Percentiles rank a stretch among this genome's conserved stretches.
phyloP scores from a whole-genome alignment of 768 basidiomycete genomes.

The Hygrophoropsis aurantiaca region DNA sequence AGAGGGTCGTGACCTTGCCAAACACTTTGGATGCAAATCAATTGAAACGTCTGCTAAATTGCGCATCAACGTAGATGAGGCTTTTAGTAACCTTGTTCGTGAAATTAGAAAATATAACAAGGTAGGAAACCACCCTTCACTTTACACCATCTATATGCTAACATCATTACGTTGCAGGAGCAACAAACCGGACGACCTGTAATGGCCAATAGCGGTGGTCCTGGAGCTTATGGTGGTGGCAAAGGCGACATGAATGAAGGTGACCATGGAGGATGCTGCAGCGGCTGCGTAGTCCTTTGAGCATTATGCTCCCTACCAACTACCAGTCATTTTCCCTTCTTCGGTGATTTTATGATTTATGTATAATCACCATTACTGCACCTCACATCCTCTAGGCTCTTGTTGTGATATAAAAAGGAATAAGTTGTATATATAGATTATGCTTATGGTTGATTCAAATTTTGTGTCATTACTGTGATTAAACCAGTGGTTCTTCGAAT shows the following conservation, averaged over 20 bases:
- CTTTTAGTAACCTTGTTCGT: slow-evolving; percentile 89
- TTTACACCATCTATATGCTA: neutral
- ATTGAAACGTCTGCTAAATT: slow-evolving; percentile 97
- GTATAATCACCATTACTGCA: slow-evolving; percentile 4
- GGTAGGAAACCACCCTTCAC: slow-evolving; percentile 43
- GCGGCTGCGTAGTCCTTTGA: slow-evolving; percentile 63
- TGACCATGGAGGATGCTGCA: slow-evolving; percentile 61
- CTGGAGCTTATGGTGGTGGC: slow-evolving; percentile 48
- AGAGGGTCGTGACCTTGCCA: slow-evolving; percentile 98
- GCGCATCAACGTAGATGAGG: slow-evolving; percentile 95
- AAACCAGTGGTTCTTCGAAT: no score
- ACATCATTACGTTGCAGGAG: slow-evolving; percentile 43
- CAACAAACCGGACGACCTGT: slow-evolving; percentile 76
- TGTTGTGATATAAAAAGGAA: slow-evolving; percentile 5
- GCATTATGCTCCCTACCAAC: neutral
- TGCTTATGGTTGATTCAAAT: slow-evolving; percentile 10
- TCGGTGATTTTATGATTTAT: slow-evolving; percentile 8
- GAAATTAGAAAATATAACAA: slow-evolving; percentile 95
- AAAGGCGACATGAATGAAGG: slow-evolving; percentile 51
- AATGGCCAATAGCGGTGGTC: slow-evolving; percentile 43
- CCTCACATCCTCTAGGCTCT: slow-evolving; percentile 4
- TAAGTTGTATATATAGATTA: slow-evolving; percentile 26
- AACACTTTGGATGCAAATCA: slow-evolving; percentile 91
- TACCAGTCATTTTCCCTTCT: slow-evolving; percentile 1
- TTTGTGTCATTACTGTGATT: no score